Evolutionary conservation across 192 early-diverging fungal genomes (phyloP), one percentile per base, ranked within the genome.

Genomic region (Coemansia guatemalensis): DNA sequence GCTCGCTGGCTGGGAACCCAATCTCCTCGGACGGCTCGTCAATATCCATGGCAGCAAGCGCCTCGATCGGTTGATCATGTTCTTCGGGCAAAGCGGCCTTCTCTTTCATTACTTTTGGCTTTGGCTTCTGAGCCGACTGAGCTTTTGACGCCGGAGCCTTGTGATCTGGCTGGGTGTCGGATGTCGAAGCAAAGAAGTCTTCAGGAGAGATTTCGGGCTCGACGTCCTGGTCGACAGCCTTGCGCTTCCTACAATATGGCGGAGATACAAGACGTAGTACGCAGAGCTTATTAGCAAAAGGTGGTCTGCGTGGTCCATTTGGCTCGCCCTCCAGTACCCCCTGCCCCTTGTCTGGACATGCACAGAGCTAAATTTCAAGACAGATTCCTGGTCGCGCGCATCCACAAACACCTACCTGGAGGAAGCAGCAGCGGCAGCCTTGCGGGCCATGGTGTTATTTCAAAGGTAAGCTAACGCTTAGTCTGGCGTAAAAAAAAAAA

Each of bases 1-100:
- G 68, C 20, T 71, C 77, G 24, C 51, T 67, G 14, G 77, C 77
- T 0, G 64, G 41, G 26, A 80, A 80, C 2, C 77, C 77, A 32
- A 68, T 54, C 0, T 58, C 71, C 14, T 47, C 30, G 17, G 51
- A 11, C 11, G 56, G 62, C 5, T 24, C 44, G 29, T 55, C 65
- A 21, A 62, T 58, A 27, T 67, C 69, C 65, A 64, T 71, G 7
- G 58, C 18, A 5, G 49, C 58, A 9, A 54, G 47, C 5, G 54
- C 48, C 11, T 25, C 50, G 17, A 24, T n/a, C 24, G 48, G 39
- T 35, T 32, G 29, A 20, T 61, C 48, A 9, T 63, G 26, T 9
- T 30, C 49, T 20, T 44, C 26, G 26, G 22, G 18, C 8, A 24
- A 9, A 0, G 26, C 20, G 2, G 18, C 51, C 35, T 64, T 47